phyloP scores from a whole-genome alignment of 2,329 filamentous ascomycete species.

The Tolypocladium capitatum region DNA sequence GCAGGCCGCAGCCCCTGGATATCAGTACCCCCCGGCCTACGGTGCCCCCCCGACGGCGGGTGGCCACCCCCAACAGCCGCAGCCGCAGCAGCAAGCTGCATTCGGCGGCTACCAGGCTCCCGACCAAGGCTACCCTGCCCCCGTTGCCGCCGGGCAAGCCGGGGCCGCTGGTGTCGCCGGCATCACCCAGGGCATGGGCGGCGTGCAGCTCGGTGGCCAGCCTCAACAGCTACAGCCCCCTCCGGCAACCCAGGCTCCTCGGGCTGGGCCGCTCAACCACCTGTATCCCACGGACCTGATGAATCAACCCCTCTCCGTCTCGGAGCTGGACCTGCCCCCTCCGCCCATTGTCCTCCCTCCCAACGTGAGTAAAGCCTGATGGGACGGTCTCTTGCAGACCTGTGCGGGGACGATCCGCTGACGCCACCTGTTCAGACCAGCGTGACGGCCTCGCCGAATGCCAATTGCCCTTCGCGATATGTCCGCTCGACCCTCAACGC shows the following conservation, averaged over 20 bases:
- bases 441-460: slow-evolving; percentile 77
- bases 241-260: slow-evolving; percentile 22
- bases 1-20: slow-evolving; percentile 22
- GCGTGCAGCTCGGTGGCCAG: slow-evolving; percentile 60
- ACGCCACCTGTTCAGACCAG: slow-evolving; percentile 48
- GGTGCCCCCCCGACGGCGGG: slow-evolving; percentile 26
- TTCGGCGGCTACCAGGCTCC: slow-evolving; percentile 27
- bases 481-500: slow-evolving; percentile 91
- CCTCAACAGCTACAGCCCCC: slow-evolving; percentile 31
- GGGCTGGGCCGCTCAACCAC: slow-evolving; percentile 57
- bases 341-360: slow-evolving; percentile 82
- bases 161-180: slow-evolving; percentile 45
- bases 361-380: slow-evolving; percentile 61
- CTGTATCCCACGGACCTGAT: slow-evolving; percentile 86
- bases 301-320: slow-evolving; percentile 85
- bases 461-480: slow-evolving; percentile 89
- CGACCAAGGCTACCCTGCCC: slow-evolving; percentile 50
- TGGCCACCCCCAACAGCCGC: slow-evolving; percentile 4
- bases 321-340: slow-evolving; percentile 81
- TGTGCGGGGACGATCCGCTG: slow-evolving; percentile 14
- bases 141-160: slow-evolving; percentile 20
- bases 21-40: slow-evolving; percentile 31
- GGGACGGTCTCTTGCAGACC: background rate
- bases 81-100: slow-evolving; percentile 23
- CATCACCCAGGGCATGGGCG: slow-evolving; percentile 73